Conservation (phyloP, 129 eudicot genomes). For the Erigeron canadensis region DNA sequence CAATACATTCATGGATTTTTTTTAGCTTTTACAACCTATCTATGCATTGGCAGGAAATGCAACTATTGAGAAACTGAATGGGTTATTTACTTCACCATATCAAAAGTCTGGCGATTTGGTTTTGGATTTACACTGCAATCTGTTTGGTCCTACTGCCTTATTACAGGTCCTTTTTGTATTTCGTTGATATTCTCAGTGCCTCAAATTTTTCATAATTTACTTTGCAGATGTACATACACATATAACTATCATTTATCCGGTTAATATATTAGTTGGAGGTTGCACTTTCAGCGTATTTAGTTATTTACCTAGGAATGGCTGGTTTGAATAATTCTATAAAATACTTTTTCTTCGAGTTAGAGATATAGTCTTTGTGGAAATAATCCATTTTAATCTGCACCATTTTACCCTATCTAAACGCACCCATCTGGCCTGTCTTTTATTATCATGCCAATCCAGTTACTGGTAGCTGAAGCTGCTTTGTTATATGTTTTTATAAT, state of each 20-base stretch:
- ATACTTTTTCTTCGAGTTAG: too few relatives aligned
- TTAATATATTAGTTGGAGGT: background rate
- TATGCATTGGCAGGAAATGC: constrained; percentile 61
- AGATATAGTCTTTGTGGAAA: too few relatives aligned
- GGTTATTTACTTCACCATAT: constrained; percentile 63
- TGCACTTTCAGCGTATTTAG: background rate
- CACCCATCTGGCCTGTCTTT: too few relatives aligned
- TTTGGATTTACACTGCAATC: constrained; percentile 81
- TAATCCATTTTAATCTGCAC: too few relatives aligned
- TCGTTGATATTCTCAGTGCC: constrained; percentile 12
- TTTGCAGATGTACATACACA: background rate
- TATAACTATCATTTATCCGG: background rate
- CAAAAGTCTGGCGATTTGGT: constrained; percentile 80
- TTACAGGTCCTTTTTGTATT: constrained; percentile 51
- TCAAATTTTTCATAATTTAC: background rate
- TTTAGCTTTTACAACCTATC: background rate
- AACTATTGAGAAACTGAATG: constrained; percentile 67
- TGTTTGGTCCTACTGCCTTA: constrained; percentile 83
- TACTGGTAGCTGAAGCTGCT: too few relatives aligned
- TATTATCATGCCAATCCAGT: too few relatives aligned
- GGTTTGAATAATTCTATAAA: background rate
- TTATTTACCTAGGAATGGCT: background rate
- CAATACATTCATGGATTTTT: constrained; percentile 13
- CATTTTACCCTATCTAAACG: too few relatives aligned
- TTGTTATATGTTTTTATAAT: too few relatives aligned